Conservation (phyloP, 176 grass and related monocot genomes). For the Cenchrus fungigraminus region DNA sequence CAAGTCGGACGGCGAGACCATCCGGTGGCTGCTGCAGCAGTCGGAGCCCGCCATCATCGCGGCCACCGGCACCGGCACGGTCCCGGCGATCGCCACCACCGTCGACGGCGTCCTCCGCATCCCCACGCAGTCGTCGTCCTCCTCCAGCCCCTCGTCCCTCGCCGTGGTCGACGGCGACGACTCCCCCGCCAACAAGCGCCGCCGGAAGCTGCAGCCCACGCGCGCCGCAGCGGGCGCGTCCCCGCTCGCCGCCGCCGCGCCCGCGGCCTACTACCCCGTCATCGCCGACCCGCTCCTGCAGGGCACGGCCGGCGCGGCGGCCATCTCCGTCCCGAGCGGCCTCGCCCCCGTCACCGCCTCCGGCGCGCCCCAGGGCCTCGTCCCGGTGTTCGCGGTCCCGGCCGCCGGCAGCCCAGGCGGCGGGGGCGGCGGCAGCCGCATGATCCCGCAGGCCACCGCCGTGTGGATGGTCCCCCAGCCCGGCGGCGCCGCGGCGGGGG, state of each 20-base stretch:
- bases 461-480: conserved; percentile 86
- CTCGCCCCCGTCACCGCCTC: conserved; percentile 63
- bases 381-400: conserved; percentile 73
- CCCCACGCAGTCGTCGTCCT: conserved; percentile 72
- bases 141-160: conserved; percentile 44
- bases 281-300: conserved; percentile 77
- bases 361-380: conserved; percentile 53
- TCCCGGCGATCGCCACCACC: conserved; percentile 80
- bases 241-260: conserved; percentile 22
- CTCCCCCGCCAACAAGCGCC: conserved; percentile 77
- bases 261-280: conserved; percentile 71
- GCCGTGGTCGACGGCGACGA: conserved; percentile 37
- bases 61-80: conserved; percentile 84
- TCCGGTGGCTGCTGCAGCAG: conserved; percentile 93
- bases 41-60: conserved; percentile 91
- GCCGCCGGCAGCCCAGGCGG: conserved; percentile 22
- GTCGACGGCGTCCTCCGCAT: conserved; percentile 88
- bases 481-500: conserved; percentile 14
- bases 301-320: conserved; percentile 44
- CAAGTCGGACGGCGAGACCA: conserved; percentile 97
- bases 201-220: conserved; percentile 89
- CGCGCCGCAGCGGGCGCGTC: conserved; percentile 38
- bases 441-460: conserved; percentile 78
- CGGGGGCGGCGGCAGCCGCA: conserved; percentile 34
- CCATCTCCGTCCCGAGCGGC: conserved; percentile 73